Conservation (phyloP, 1,284 basidiomycete species). For the Moesziomyces globuligerus region DNA sequence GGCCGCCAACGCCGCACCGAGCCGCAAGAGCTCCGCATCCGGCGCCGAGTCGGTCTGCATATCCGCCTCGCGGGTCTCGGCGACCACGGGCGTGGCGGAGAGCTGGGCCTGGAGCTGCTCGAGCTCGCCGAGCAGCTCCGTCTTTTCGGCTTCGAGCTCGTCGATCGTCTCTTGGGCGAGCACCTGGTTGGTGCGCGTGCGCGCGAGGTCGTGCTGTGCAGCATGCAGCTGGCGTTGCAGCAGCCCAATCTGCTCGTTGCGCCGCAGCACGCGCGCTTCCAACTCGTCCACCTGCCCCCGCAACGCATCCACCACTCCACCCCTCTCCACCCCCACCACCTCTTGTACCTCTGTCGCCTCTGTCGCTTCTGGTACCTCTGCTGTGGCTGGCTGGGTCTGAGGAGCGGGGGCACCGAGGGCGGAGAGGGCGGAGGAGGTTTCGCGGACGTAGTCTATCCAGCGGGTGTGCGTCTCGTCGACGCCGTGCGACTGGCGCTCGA, state of each 20-base stretch:
- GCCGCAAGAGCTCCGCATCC: background rate
- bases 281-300: slow-evolving; percentile 12
- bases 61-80: no score
- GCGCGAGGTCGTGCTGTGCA: slow-evolving; percentile 23
- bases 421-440: slow-evolving; percentile 6
- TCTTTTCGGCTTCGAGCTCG: slow-evolving; percentile 22
- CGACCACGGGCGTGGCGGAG: background rate
- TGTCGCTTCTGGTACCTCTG: background rate
- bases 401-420: no score
- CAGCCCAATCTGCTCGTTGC: slow-evolving; percentile 48
- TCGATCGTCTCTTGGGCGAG: slow-evolving; percentile 33
- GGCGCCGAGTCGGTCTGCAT: background rate
- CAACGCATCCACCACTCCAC: background rate
- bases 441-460: slow-evolving; percentile 9
- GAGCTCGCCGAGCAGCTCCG: slow-evolving; percentile 2
- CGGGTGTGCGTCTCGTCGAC: background rate
- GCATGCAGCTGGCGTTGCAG: slow-evolving; percentile 29
- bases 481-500: background rate
- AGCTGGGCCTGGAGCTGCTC: background rate
- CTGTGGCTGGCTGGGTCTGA: no score
- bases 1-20: background rate
- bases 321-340: background rate
- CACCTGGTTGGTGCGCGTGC: slow-evolving; percentile 27
- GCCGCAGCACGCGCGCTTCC: slow-evolving; percentile 32
- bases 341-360: background rate